Evolutionary conservation across 495 filamentous ascomycete species (phyloP).

Genomic region (Aspergillus indologenus): DNA sequence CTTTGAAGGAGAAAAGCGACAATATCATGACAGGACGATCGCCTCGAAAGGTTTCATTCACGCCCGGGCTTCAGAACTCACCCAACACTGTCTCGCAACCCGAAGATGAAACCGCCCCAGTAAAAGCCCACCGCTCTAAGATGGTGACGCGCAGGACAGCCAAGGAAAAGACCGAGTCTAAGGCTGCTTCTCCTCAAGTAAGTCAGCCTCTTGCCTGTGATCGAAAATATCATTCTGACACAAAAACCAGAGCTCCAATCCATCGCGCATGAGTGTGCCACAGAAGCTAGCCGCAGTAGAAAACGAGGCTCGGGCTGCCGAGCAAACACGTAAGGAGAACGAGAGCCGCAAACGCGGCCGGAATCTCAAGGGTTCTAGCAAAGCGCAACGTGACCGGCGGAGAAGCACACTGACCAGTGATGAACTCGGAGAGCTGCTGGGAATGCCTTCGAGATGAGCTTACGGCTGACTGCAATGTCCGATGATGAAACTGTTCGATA

Average conservation of each 20-base stretch:
- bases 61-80: constrained; percentile 38
- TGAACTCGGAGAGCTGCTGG: constrained; percentile 65
- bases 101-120: constrained; percentile 38
- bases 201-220: not conserved
- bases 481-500: constrained; percentile 4
- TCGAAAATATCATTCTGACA: not conserved
- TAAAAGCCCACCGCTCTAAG: constrained; percentile 36
- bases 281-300: constrained; percentile 48
- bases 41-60: constrained; percentile 47
- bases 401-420: constrained; percentile 70
- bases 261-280: constrained; percentile 31
- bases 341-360: constrained; percentile 45
- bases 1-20: constrained; percentile 42
- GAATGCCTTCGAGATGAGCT: constrained; percentile 20
- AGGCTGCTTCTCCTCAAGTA: constrained; percentile 27
- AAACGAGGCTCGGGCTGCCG: constrained; percentile 43
- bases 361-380: constrained; percentile 36
- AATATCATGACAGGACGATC: constrained; percentile 36
- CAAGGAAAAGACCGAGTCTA: constrained; percentile 32
- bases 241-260: not conserved
- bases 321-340: constrained; percentile 39
- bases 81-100: constrained; percentile 23
- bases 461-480: not conserved
- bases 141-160: constrained; percentile 35
- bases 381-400: constrained; percentile 50